Percentiles rank a stretch among this genome's conserved stretches.
phyloP scores from a whole-genome alignment of 352 stramenopile species.

The Globisporangium recalcitrans region DNA sequence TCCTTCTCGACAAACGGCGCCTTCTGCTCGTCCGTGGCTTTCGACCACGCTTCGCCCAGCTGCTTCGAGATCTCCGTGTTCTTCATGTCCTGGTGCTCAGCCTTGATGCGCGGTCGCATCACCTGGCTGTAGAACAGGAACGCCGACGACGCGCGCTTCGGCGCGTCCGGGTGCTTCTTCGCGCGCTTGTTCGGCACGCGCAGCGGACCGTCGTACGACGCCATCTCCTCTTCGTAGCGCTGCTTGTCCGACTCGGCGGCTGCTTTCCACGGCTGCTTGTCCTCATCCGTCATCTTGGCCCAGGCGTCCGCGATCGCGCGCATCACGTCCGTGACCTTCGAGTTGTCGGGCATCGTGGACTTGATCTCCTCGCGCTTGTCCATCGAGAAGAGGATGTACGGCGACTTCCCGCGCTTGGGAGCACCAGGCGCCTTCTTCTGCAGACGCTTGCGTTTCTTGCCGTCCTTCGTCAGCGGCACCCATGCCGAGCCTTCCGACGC shows the following conservation, averaged over 20 bases:
- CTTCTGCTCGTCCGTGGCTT: constrained; percentile 89
- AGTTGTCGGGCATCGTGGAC: constrained; percentile 70
- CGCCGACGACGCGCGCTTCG: constrained; percentile 91
- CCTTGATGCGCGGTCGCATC: constrained; percentile 87
- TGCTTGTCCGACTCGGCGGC: constrained; percentile 91
- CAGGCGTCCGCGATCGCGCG: constrained; percentile 88
- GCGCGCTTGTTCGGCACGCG: constrained; percentile 90
- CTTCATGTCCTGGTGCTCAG: constrained; percentile 91
- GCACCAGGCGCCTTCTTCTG: constrained; percentile 88
- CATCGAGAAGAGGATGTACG: constrained; percentile 92
- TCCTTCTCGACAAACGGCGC: constrained; percentile 91
- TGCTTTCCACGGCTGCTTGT: constrained; percentile 92
- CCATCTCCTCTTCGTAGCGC: constrained; percentile 92
- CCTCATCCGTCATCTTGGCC: constrained; percentile 86
- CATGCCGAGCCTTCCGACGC: constrained; percentile 55
- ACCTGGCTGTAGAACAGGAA: constrained; percentile 94
- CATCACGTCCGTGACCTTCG: constrained; percentile 91
- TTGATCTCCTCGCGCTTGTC: constrained; percentile 90
- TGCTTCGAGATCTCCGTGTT: constrained; percentile 95
- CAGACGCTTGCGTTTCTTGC: constrained; percentile 87
- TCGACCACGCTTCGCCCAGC: constrained; percentile 90
- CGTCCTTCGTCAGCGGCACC: constrained; percentile 61
- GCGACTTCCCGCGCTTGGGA: constrained; percentile 87
- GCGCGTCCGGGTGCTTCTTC: constrained; percentile 93
- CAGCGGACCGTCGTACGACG: constrained; percentile 88